Conservation (phyloP, 2,329 filamentous ascomycete genomes). For the Pestalotiopsis sp. region DNA sequence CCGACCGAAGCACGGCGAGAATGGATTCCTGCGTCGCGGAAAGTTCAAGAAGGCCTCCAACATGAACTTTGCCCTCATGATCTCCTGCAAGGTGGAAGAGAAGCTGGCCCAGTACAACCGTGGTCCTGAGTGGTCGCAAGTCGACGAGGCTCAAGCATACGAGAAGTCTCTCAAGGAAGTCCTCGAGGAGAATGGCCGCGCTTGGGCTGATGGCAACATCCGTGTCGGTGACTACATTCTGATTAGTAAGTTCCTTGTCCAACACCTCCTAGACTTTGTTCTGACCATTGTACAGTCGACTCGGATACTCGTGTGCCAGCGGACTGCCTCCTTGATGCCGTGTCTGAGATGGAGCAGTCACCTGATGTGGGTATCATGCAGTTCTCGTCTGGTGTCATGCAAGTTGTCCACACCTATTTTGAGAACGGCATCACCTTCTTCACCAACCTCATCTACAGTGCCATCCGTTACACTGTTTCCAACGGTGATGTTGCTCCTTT, state of each 20-base stretch:
- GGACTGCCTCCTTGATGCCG: conserved; percentile 71
- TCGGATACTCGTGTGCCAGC: conserved; percentile 70
- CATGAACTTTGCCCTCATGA: conserved; percentile 71
- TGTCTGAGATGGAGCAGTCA: conserved; percentile 70
- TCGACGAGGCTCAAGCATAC: conserved; percentile 54
- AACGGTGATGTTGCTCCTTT: conserved; percentile 76
- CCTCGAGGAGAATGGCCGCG: conserved; percentile 53
- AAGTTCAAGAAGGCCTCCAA: conserved; percentile 78
- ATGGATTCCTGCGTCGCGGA: conserved; percentile 58
- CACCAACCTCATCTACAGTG: conserved; percentile 76
- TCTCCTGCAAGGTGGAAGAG: conserved; percentile 65
- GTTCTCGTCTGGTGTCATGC: conserved; percentile 76
- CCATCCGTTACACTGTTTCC: conserved; percentile 71
- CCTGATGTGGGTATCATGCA: conserved; percentile 74
- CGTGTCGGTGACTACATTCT: conserved; percentile 67
- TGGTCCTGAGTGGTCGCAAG: conserved; percentile 41
- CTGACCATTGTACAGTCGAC: conserved; percentile 47
- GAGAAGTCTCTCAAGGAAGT: conserved; percentile 50
- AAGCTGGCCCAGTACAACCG: conserved; percentile 51
- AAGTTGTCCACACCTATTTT: conserved; percentile 72
- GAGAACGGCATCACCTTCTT: conserved; percentile 76
- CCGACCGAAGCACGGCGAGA: conserved; percentile 64
- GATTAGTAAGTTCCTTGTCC: conserved; percentile 40
- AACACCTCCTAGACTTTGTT: background rate
- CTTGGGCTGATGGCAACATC: conserved; percentile 64